Percentiles rank a stretch among this genome's conserved stretches.
Evolutionary conservation across 768 basidiomycete genomes (phyloP).

Genomic region (Lentinula lateritia): DNA sequence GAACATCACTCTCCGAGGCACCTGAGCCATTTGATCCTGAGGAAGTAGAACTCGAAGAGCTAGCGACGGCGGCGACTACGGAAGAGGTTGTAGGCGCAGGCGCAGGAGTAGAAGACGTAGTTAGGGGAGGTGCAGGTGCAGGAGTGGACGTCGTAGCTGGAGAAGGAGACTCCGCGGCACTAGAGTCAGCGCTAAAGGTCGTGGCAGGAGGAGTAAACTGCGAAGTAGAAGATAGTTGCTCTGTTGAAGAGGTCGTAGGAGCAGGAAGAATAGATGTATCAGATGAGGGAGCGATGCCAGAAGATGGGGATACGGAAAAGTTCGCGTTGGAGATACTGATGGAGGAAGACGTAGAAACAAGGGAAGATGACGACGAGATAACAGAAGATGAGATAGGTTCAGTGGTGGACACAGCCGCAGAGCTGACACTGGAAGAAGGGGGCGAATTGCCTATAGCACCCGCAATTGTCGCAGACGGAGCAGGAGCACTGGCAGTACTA

Average conservation of each 20-base stretch:
- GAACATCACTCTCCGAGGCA: conserved; percentile 38
- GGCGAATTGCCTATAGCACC: conserved; percentile 3
- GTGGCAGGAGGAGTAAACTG: conserved; percentile 10
- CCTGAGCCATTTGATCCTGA: conserved; percentile 10
- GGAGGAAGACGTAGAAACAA: conserved; percentile 17
- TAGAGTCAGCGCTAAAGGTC: conserved; percentile 11
- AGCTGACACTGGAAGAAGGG: conserved; percentile 8
- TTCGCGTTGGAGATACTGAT: conserved; percentile 8
- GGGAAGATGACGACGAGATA: conserved; percentile 12
- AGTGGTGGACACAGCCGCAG: conserved; percentile 6
- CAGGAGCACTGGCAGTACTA: conserved; percentile 5
- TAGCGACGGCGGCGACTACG: conserved; percentile 9
- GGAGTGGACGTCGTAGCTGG: conserved; percentile 11
- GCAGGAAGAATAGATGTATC: background rate
- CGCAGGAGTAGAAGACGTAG: conserved; percentile 11
- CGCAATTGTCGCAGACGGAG: conserved; percentile 4
- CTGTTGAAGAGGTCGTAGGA: background rate
- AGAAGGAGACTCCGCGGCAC: conserved; percentile 7
- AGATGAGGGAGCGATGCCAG: background rate
- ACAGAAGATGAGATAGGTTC: background rate
- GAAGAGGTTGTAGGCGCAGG: conserved; percentile 14
- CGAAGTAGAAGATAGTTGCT: conserved; percentile 9
- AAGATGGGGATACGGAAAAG: conserved; percentile 5
- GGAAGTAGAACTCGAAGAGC: conserved; percentile 8
- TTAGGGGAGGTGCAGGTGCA: conserved; percentile 11